Conservation (phyloP, 352 stramenopile genomes). For the Phytophthora chlamydospora region DNA sequence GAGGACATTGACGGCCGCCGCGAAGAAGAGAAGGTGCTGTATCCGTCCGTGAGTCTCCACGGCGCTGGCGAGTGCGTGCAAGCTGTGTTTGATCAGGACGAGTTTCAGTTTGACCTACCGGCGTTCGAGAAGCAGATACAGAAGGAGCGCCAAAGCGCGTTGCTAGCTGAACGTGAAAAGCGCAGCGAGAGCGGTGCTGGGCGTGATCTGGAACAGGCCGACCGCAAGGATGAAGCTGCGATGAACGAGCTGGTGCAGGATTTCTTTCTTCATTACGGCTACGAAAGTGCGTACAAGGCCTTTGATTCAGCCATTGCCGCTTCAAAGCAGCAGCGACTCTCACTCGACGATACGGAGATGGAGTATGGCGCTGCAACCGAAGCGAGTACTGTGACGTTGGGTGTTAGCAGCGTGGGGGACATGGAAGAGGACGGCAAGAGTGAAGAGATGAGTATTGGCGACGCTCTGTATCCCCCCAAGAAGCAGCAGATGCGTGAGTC, state of each 20-base stretch:
- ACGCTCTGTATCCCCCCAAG: conserved; percentile 7
- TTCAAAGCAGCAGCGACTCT: conserved; percentile 7
- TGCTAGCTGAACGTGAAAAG: conserved; percentile 30
- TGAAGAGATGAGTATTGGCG: conserved; percentile 5
- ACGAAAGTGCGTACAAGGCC: conserved; percentile 39
- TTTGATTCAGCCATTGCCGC: conserved; percentile 25
- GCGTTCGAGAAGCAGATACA: conserved; percentile 53
- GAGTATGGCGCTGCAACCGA: conserved; percentile 7
- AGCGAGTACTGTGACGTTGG: conserved; percentile 1
- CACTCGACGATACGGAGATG: conserved; percentile 16
- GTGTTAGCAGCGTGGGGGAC: conserved; percentile 10
- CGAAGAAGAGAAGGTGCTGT: conserved; percentile 40
- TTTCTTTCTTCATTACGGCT: conserved; percentile 52
- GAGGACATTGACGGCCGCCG: conserved; percentile 22
- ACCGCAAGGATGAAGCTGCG: conserved; percentile 34
- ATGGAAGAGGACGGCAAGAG: conserved; percentile 23
- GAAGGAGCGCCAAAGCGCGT: conserved; percentile 49
- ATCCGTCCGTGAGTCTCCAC: conserved; percentile 56
- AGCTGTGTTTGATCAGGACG: conserved; percentile 21
- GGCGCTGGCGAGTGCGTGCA: conserved; percentile 50
- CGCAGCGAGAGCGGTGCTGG: conserved; percentile 3
- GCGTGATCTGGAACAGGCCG: conserved; percentile 13
- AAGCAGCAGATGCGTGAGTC: conserved; percentile 23
- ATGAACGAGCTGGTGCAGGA: conserved; percentile 46
- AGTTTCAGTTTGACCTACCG: conserved; percentile 56